Evolutionary conservation across 176 grass and related monocot species (phyloP).

Genomic region (Microstegium vimineum): DNA sequence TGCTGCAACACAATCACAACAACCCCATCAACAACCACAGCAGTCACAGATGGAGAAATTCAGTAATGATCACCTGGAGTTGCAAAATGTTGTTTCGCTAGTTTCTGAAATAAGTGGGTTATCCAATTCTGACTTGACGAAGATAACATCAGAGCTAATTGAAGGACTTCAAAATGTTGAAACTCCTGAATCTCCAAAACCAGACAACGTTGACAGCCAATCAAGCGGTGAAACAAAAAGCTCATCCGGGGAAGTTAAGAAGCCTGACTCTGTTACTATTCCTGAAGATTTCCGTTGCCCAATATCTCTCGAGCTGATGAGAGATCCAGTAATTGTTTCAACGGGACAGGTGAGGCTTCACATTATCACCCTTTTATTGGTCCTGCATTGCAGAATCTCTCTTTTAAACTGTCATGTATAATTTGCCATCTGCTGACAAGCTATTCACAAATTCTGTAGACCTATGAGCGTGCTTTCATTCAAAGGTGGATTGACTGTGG

Average conservation of each 20-base stretch:
- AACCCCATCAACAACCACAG: conserved; percentile 27
- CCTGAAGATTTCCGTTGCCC: conserved; percentile 92
- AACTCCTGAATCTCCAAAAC: conserved; percentile 29
- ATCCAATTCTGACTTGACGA: conserved; percentile 39
- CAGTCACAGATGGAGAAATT: conserved; percentile 26
- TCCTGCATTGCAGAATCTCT: neutral
- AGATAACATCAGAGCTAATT: conserved; percentile 51
- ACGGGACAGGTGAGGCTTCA: conserved; percentile 78
- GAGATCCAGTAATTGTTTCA: conserved; percentile 94
- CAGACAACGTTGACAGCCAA: conserved; percentile 16
- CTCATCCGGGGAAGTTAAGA: conserved; percentile 48
- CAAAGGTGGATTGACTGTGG: conserved; percentile 97
- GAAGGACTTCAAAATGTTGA: conserved; percentile 37
- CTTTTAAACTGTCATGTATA: neutral
- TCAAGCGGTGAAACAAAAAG: conserved; percentile 27
- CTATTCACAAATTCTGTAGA: conserved; percentile 42
- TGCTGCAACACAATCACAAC: conserved; percentile 26
- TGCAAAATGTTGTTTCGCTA: conserved; percentile 46
- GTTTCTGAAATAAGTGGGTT: conserved; percentile 65
- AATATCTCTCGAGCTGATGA: conserved; percentile 90
- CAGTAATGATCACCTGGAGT: conserved; percentile 40
- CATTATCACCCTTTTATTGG: neutral
- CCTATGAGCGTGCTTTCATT: conserved; percentile 78
- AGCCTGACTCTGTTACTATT: conserved; percentile 50
- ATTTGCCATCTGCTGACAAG: conserved; percentile 25